Percentiles rank a stretch among this genome's conserved stretches.
These are phyloP conservation scores for Centaurea solstitialis DNA, from an alignment of 129 eudicot genomes.

Conservation along the genomic window DNA sequence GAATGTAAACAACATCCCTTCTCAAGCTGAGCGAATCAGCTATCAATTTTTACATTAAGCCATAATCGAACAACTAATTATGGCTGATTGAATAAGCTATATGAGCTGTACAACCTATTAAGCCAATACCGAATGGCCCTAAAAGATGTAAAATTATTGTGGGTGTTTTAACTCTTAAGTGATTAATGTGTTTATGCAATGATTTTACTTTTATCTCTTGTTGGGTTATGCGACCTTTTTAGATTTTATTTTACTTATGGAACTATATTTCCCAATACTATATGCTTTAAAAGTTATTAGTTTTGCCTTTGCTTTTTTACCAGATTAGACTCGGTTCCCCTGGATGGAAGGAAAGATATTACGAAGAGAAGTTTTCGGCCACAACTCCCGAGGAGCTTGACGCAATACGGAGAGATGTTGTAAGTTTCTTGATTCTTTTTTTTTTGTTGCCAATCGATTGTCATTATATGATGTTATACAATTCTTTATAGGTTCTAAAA, in stretches of 20 bases:
- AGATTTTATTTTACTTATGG: neutral
- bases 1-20: no score
- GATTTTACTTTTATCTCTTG: neutral
- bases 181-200: neutral
- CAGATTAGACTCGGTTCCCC: constrained; percentile 33
- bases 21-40: no score
- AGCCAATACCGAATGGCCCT: no score
- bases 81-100: no score
- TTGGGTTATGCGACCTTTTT: neutral
- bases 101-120: no score
- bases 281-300: neutral
- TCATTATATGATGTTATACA: neutral
- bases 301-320: neutral
- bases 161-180: neutral
- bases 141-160: no score
- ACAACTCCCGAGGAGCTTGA: constrained; percentile 34
- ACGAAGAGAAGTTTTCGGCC: constrained; percentile 38
- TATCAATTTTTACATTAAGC: no score
- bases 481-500: constrained; percentile 57
- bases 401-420: constrained; percentile 36
- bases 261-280: neutral
- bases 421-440: constrained; percentile 12
- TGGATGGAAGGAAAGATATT: constrained; percentile 43
- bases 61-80: no score
- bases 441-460: neutral